Conservation (phyloP, 1,139 yeast species). For the Yamadazyma spencermartinsiae region DNA sequence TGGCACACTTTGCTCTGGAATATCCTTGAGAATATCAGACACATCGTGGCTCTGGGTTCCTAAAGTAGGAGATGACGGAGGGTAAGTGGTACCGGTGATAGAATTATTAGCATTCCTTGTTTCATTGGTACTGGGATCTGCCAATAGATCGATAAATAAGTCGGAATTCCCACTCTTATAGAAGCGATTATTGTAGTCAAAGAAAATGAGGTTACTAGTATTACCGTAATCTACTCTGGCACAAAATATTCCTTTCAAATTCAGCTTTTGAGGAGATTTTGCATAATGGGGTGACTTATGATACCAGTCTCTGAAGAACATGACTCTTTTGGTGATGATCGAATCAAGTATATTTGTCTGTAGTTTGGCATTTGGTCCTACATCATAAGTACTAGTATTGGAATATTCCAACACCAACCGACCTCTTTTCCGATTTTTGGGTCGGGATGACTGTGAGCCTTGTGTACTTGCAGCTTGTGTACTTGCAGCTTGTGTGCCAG, state of each 20-base stretch:
- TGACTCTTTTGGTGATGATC: conserved; percentile 26
- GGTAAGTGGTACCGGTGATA: conserved; percentile 3
- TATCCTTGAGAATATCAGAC: background rate
- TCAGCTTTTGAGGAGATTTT: background rate
- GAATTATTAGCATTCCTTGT: background rate
- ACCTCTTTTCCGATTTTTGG: conserved; percentile 5
- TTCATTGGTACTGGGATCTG: no score
- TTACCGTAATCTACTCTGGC: conserved; percentile 1
- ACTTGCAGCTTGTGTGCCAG: no score
- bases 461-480: background rate
- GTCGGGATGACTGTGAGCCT: background rate
- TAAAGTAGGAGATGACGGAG: conserved; percentile 22
- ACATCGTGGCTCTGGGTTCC: background rate
- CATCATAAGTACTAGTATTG: conserved; percentile 5
- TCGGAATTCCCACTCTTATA: background rate
- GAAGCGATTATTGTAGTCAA: conserved; percentile 7
- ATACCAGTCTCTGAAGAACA: conserved; percentile 42
- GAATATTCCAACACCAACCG: conserved; percentile 11
- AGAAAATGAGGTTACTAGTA: conserved; percentile 4
- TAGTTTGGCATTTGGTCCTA: conserved; percentile 4
- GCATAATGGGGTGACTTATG: conserved; percentile 6
- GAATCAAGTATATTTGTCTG: conserved; percentile 16
- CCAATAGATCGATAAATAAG: background rate
- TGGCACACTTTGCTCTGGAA: background rate
- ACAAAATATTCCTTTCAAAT: conserved; percentile 6